Percentiles rank a stretch among this genome's conserved stretches.
Evolutionary conservation across 2,329 filamentous ascomycete species (phyloP).

Genomic region (Bipolaris victoriae): DNA sequence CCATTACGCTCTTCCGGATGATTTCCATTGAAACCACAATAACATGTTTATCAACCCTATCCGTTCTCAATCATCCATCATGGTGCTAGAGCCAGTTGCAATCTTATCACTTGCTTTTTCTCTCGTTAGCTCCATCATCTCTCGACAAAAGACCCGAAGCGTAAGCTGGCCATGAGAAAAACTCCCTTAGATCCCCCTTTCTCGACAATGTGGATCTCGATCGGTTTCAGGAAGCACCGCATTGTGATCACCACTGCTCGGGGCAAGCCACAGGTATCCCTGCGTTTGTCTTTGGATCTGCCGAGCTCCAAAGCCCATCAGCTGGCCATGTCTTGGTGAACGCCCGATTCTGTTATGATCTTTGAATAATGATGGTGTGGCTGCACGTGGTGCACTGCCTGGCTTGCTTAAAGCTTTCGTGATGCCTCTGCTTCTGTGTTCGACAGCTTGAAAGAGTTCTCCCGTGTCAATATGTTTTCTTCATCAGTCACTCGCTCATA

Average conservation of each 20-base stretch:
- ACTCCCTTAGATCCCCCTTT: slow-evolving; percentile 5
- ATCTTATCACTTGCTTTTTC: slow-evolving; percentile 13
- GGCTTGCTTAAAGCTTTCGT: slow-evolving; percentile 6
- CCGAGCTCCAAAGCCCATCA: slow-evolving; percentile 1
- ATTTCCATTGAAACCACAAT: not conserved
- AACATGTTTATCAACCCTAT: not conserved
- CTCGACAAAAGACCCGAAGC: slow-evolving; percentile 2
- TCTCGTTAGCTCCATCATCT: slow-evolving; percentile 4
- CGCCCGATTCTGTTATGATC: slow-evolving; percentile 4
- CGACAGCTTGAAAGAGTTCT: not conserved
- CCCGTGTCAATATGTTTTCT: slow-evolving; percentile 15
- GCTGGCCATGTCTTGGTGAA: slow-evolving; percentile 11
- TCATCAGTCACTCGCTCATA: slow-evolving; percentile 9
- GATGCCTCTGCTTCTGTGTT: not conserved
- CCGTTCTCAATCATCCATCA: not conserved
- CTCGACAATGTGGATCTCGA: slow-evolving; percentile 4
- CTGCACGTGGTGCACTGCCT: not conserved
- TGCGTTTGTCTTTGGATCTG: slow-evolving; percentile 14
- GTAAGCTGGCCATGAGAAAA: slow-evolving; percentile 1
- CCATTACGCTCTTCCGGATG: not conserved
- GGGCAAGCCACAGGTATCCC: slow-evolving; percentile 5
- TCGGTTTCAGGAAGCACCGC: slow-evolving; percentile 6
- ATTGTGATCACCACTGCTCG: slow-evolving; percentile 4
- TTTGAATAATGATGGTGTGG: slow-evolving; percentile 1
- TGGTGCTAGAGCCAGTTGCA: not conserved